phyloP scores from a whole-genome alignment of 2,329 filamentous ascomycete genomes.

The Trichoderma koningii region DNA sequence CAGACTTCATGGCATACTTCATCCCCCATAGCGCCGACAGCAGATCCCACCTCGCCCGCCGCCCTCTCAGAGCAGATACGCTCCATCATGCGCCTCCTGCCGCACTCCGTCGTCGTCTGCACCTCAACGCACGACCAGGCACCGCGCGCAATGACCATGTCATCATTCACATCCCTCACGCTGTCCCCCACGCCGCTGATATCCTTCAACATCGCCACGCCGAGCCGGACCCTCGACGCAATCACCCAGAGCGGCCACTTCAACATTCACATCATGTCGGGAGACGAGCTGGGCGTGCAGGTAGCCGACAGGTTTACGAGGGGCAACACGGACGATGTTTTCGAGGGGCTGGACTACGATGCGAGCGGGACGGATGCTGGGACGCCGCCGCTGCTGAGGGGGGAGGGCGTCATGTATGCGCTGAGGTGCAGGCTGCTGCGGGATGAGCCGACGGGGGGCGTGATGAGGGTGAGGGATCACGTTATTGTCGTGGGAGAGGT shows the following conservation, averaged over 20 bases:
- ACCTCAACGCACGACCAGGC: conserved; percentile 46
- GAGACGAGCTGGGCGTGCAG: conserved; percentile 49
- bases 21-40: conserved; percentile 39
- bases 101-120: conserved; percentile 59
- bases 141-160: conserved; percentile 60
- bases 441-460: conserved; percentile 44
- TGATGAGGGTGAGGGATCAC: conserved; percentile 54
- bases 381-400: conserved; percentile 51
- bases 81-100: conserved; percentile 55
- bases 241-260: conserved; percentile 49
- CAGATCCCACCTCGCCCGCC: conserved; percentile 39
- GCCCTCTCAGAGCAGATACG: conserved; percentile 52
- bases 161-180: conserved; percentile 59
- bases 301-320: conserved; percentile 56
- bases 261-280: conserved; percentile 58
- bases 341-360: conserved; percentile 41
- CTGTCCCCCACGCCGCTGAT: conserved; percentile 55
- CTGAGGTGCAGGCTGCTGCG: conserved; percentile 47
- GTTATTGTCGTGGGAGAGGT: conserved; percentile 57
- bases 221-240: conserved; percentile 58
- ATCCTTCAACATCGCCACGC: conserved; percentile 59
- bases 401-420: conserved; percentile 56
- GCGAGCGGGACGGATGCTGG: conserved; percentile 26
- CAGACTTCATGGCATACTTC: conserved; percentile 36
- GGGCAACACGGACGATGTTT: conserved; percentile 49